Evolutionary conservation across 768 basidiomycete genomes (phyloP).

Genomic region (Boletus vermiculosoides): DNA sequence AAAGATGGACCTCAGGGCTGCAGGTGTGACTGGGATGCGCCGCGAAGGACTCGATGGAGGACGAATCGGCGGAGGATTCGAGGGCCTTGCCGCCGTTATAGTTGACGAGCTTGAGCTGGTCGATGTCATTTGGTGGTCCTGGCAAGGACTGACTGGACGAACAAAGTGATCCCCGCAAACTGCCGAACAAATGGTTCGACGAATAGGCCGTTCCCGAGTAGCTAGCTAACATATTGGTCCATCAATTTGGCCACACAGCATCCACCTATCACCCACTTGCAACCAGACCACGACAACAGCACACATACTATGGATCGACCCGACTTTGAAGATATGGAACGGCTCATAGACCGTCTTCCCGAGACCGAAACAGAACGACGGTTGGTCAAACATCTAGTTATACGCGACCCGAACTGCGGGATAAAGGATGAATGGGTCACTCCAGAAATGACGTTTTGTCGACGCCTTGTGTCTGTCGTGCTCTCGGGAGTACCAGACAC

Average conservation of each 20-base stretch:
- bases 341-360: slow-evolving; percentile 59
- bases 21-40: slow-evolving; percentile 81
- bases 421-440: slow-evolving; percentile 64
- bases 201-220: too few species aligned
- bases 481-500: slow-evolving; percentile 67
- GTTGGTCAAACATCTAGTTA: slow-evolving; percentile 57
- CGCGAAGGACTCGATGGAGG: slow-evolving; percentile 48
- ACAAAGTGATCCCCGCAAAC: slow-evolving; percentile 16
- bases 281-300: slow-evolving; percentile 4
- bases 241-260: slow-evolving; percentile 2
- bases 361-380: slow-evolving; percentile 54
- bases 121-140: slow-evolving; percentile 19
- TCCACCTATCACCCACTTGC: neutral
- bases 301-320: slow-evolving; percentile 22
- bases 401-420: slow-evolving; percentile 40
- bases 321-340: slow-evolving; percentile 53
- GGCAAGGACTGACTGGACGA: neutral
- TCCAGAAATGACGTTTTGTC: slow-evolving; percentile 53
- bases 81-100: slow-evolving; percentile 37
- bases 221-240: neutral
- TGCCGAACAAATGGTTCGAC: slow-evolving; percentile 14
- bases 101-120: slow-evolving; percentile 56
- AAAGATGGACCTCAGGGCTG: slow-evolving; percentile 79
- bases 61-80: slow-evolving; percentile 31
- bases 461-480: slow-evolving; percentile 64